phyloP scores from a whole-genome alignment of 306 rosid genomes.

The Pyrus communis region DNA sequence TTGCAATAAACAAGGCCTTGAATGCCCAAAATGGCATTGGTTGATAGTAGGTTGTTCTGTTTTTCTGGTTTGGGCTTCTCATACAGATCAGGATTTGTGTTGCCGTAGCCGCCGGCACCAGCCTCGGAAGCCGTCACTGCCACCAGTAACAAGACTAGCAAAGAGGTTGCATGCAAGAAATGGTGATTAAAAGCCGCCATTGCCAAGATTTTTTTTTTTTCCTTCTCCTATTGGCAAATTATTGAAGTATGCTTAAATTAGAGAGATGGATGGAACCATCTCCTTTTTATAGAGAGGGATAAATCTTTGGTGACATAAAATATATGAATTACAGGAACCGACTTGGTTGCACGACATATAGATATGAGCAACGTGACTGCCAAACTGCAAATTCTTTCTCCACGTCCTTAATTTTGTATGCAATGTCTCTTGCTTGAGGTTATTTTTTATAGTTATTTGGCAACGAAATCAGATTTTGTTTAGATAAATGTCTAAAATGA shows the following conservation, averaged over 20 bases:
- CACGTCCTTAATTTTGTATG: background rate
- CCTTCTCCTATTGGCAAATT: too few species aligned
- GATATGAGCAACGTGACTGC: background rate
- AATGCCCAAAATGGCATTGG: conserved; percentile 24
- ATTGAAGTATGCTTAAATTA: too few species aligned
- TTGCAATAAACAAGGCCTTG: conserved; percentile 61
- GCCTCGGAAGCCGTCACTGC: background rate
- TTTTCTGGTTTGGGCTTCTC: conserved; percentile 11
- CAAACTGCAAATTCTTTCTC: background rate
- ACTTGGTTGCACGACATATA: conserved; percentile 21
- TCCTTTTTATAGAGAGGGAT: too few species aligned
- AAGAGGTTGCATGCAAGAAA: conserved; percentile 7
- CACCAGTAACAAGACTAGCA: conserved; percentile 7
- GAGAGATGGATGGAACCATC: too few species aligned
- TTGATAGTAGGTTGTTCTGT: conserved; percentile 19
- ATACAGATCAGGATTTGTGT: background rate
- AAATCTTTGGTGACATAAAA: too few species aligned
- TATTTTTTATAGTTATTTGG: background rate
- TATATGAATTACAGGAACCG: background rate
- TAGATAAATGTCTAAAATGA: background rate
- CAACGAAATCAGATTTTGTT: background rate
- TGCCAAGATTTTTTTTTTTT: too few species aligned
- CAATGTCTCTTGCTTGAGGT: background rate
- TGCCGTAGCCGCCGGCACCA: background rate
- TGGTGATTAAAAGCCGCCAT: conserved; percentile 2